Percentiles rank a stretch among this genome's conserved stretches.
These are phyloP conservation scores for Lachnellula suecica DNA, from an alignment of 2,329 filamentous ascomycete species.

Conservation along the genomic window DNA sequence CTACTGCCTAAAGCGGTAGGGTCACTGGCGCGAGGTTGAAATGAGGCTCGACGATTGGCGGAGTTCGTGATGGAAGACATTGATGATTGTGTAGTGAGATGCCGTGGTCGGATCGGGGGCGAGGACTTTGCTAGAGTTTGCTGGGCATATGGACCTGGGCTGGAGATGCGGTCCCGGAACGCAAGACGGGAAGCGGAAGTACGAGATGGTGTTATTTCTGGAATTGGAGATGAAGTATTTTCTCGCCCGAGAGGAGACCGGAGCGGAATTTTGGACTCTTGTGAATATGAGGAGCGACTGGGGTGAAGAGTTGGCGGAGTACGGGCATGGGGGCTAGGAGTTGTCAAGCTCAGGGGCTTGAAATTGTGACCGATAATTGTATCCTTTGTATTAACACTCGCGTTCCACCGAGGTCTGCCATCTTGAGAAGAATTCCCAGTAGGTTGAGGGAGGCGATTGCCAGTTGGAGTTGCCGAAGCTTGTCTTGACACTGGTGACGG, in stretches of 20 bases:
- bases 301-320: slow-evolving; percentile 23
- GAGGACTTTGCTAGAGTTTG: slow-evolving; percentile 40
- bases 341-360: slow-evolving; percentile 58
- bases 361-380: slow-evolving; percentile 69
- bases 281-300: slow-evolving; percentile 17
- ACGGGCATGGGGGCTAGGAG: slow-evolving; percentile 30
- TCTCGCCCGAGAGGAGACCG: slow-evolving; percentile 29
- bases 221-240: slow-evolving; percentile 27
- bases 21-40: slow-evolving; percentile 47
- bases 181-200: slow-evolving; percentile 38
- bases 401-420: slow-evolving; percentile 72
- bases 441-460: slow-evolving; percentile 43
- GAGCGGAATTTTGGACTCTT: slow-evolving; percentile 33
- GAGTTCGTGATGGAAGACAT: slow-evolving; percentile 36
- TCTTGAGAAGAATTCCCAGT: slow-evolving; percentile 44
- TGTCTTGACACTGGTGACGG: slow-evolving; percentile 36
- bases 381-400: slow-evolving; percentile 61
- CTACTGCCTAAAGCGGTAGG: slow-evolving; percentile 28
- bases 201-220: slow-evolving; percentile 28
- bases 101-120: slow-evolving; percentile 38
- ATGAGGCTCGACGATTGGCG: slow-evolving; percentile 49
- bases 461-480: slow-evolving; percentile 51
- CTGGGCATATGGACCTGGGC: slow-evolving; percentile 51
- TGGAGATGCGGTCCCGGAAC: slow-evolving; percentile 54
- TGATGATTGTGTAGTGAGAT: slow-evolving; percentile 39